Evolutionary conservation across 164 flowering plant genomes (phyloP), one percentile per base, ranked within the genome.

Genomic region (Kingdonia uniflora): DNA sequence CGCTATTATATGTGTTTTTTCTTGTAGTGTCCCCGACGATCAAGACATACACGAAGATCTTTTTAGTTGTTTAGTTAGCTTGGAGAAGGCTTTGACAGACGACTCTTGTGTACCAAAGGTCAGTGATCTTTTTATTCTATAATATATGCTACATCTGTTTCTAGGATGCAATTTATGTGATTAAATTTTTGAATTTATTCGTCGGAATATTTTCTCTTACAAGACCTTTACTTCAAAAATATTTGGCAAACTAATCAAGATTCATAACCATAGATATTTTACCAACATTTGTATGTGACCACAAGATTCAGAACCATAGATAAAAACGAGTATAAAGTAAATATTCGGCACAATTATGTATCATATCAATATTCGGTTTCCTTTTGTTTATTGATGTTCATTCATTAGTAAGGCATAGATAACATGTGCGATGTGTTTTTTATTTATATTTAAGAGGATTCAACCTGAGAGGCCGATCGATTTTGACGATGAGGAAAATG

Each of bases 31-130:
- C n/a, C n/a, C n/a, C n/a, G n/a, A n/a, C n/a, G n/a, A n/a, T n/a
- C n/a, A n/a, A n/a, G n/a, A n/a, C n/a, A n/a, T n/a, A n/a, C n/a
- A n/a, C n/a, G n/a, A n/a, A n/a, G n/a, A n/a, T n/a, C n/a, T n/a
- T n/a, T n/a, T n/a, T n/a, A n/a, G n/a, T n/a, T n/a, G n/a, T n/a
- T n/a, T n/a, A n/a, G n/a, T n/a, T n/a, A 80, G 99, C 57, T 58
- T 88, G 33, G 96, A 92, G 55, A 92, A 88, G 70, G 99, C 96
- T 23, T 49, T 92, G 62, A 86, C 91, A 17, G 94, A 86, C 52
- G 56, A 73, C 68, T 65, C 37, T 61, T 29, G 59, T 80, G 53
- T 43, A 75, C 16, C 89, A 77, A 55, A 79, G 81, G 98, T 85
- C 58, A 15, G 42, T 51, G 16, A 5, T 56, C 7, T 14, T 52